Evolutionary conservation across 176 grass and related monocot species (phyloP).

Genomic region (Miscanthus lutarioriparius): DNA sequence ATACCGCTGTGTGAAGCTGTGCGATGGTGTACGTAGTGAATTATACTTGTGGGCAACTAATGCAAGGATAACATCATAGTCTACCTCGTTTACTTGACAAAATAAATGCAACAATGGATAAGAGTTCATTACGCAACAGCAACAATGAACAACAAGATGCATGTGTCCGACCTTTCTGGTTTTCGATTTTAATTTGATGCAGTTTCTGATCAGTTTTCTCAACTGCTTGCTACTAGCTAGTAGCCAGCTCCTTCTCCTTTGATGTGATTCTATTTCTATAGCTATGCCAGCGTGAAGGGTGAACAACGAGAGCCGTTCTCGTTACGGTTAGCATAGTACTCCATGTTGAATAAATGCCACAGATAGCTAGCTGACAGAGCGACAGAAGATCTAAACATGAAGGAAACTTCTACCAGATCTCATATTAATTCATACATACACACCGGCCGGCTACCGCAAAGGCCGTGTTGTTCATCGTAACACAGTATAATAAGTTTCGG

Average conservation of each 20-base stretch:
- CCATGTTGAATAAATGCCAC: neutral
- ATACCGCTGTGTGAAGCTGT: neutral
- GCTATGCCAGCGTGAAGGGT: neutral
- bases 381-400: neutral
- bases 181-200: neutral
- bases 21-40: neutral
- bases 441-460: neutral
- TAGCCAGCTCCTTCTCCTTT: too few relatives aligned
- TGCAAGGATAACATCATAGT: neutral
- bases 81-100: neutral
- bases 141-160: neutral
- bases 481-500: neutral
- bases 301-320: neutral
- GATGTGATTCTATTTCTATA: neutral
- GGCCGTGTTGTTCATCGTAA: neutral
- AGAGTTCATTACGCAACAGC: neutral
- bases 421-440: neutral
- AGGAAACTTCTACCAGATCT: neutral
- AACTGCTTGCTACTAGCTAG: neutral
- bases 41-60: constrained; percentile 8
- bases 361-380: neutral
- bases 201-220: neutral
- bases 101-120: neutral
- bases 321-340: neutral
- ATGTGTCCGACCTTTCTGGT: neutral